These are phyloP conservation scores for Termitomyces sp. DNA, from an alignment of 768 basidiomycete genomes.

Conservation along the genomic window DNA sequence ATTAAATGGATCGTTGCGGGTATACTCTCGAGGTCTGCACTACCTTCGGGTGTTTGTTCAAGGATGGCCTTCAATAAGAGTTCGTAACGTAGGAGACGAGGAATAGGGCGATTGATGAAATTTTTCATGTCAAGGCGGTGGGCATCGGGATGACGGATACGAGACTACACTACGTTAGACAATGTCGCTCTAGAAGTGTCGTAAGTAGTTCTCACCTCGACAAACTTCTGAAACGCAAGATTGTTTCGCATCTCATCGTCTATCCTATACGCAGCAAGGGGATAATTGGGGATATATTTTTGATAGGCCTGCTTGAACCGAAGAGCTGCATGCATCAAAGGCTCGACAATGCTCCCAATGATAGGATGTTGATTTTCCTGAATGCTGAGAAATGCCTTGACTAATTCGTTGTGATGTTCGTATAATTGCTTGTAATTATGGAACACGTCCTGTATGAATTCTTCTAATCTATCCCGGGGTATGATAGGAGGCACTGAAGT, in stretches of 20 bases:
- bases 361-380: constrained; percentile 84
- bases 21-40: constrained; percentile 78
- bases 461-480: constrained; percentile 59
- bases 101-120: constrained; percentile 91
- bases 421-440: constrained; percentile 81
- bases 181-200: background rate
- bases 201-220: constrained; percentile 50
- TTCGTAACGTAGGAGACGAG: constrained; percentile 84
- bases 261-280: constrained; percentile 83
- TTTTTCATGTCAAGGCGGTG: constrained; percentile 87
- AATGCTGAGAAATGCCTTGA: constrained; percentile 78
- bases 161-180: constrained; percentile 24
- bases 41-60: constrained; percentile 68
- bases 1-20: constrained; percentile 88
- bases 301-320: constrained; percentile 92
- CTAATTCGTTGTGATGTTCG: constrained; percentile 67
- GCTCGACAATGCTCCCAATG: constrained; percentile 76
- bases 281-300: constrained; percentile 89
- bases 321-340: constrained; percentile 83
- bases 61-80: constrained; percentile 77
- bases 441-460: constrained; percentile 84
- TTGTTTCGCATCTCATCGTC: constrained; percentile 87
- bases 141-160: constrained; percentile 65
- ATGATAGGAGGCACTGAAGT: constrained; percentile 81
- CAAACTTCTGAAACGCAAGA: constrained; percentile 71